Conservation (phyloP, 805 yeast species). For the Candida corydali region DNA sequence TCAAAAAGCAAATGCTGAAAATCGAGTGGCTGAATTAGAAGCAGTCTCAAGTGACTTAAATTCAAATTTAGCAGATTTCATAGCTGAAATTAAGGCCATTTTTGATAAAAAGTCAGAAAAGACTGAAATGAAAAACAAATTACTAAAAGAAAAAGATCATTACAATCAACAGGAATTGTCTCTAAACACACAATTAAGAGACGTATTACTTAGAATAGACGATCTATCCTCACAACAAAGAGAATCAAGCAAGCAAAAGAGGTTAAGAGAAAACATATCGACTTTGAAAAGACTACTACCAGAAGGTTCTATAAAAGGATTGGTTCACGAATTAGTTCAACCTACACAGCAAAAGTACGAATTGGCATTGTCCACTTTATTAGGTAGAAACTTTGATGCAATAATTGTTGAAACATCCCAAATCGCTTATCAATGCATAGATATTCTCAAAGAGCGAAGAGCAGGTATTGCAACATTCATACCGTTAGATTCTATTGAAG, state of each 20-base stretch:
- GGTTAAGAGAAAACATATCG: slow-evolving; percentile 67
- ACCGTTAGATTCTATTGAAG: slow-evolving; percentile 72
- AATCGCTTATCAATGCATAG: slow-evolving; percentile 73
- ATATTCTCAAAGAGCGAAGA: slow-evolving; percentile 77
- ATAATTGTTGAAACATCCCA: slow-evolving; percentile 72
- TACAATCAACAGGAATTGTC: slow-evolving; percentile 48
- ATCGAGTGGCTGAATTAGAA: slow-evolving; percentile 39
- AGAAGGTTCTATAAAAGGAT: slow-evolving; percentile 69
- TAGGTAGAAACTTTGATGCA: slow-evolving; percentile 79
- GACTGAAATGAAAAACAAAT: slow-evolving; percentile 18
- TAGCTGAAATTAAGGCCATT: slow-evolving; percentile 27
- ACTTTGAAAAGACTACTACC: slow-evolving; percentile 72
- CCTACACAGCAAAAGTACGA: slow-evolving; percentile 74
- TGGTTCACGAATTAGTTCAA: slow-evolving; percentile 72
- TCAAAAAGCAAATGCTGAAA: slow-evolving; percentile 33
- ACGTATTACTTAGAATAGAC: slow-evolving; percentile 55
- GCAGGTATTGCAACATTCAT: slow-evolving; percentile 83
- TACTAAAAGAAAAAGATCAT: slow-evolving; percentile 34
- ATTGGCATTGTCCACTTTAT: slow-evolving; percentile 65
- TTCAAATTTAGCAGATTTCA: slow-evolving; percentile 27
- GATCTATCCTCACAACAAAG: slow-evolving; percentile 74
- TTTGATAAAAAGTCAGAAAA: slow-evolving; percentile 25
- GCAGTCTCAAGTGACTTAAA: slow-evolving; percentile 29
- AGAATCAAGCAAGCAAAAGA: slow-evolving; percentile 67
- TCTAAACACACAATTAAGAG: slow-evolving; percentile 60